Evolutionary conservation across 2,329 filamentous ascomycete genomes (phyloP), one percentile per base, ranked within the genome.

Genomic region (Beauveria scarabaeidicola): DNA sequence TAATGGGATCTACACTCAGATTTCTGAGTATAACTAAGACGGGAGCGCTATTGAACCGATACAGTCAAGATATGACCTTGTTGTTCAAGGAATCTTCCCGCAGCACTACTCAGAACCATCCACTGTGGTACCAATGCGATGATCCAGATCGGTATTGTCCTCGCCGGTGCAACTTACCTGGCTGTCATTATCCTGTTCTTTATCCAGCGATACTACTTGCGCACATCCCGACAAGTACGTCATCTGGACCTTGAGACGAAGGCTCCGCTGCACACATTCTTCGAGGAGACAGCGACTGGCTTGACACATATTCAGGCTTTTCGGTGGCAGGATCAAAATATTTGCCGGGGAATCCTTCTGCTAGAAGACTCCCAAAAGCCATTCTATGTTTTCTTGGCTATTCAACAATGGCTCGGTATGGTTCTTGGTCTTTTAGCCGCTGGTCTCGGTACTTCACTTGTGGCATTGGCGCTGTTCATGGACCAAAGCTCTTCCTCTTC

Each of bases 61-160:
- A 40, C 46, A 58, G 55, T 17, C 55, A 58, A 25, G 55, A 58
- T 41, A 51, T 51, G 46, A 38, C 41, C 10, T n/a, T 51, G 2
- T 8, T 58, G 17, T 40, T 40, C 55, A 13, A 48, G 46, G 19
- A 36, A 48, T 23, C 46, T 58, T 8, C 55, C 55, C 4, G 29
- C 32, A 17, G 25, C 55, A 25, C 11, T 58, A 9, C 32, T 50
- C 11, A 15, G 38, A 11, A 29, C 23, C 2, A 50, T 51, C 5
- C 25, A 58, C 15, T 27, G 17, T 15, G 46, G 44, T 10, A 38
- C 32, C 17, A 29, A 21, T 21, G 43, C 21, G 2, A n/a, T 41
- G 8, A n/a, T 51, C 13, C 44, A 58, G 9, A 41, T 43, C 9
- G 53, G 27, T 11, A n/a, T 57, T 19, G 17, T 57, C 9, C 43